Evolutionary conservation across 2,329 filamentous ascomycete species (phyloP).

Genomic region (Leptoxyphium fumago): DNA sequence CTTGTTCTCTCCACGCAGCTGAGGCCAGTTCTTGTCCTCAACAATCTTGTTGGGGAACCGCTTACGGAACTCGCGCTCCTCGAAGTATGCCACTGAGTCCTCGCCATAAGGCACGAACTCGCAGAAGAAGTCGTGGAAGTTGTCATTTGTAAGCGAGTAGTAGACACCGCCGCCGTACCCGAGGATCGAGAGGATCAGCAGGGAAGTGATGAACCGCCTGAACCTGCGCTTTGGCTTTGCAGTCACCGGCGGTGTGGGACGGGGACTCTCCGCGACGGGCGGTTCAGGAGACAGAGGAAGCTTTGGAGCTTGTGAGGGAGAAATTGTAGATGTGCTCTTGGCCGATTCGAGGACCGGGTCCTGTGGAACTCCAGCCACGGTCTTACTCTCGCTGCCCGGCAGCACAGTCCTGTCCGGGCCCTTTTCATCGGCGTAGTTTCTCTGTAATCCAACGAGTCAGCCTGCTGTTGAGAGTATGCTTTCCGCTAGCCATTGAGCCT

Average conservation of each 20-base stretch:
- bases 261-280: conserved; percentile 28
- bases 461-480: background rate
- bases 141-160: conserved; percentile 87
- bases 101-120: conserved; percentile 92
- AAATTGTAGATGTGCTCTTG: conserved; percentile 6
- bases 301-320: conserved; percentile 13
- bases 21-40: conserved; percentile 27
- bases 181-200: conserved; percentile 61
- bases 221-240: conserved; percentile 54
- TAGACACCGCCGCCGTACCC: conserved; percentile 81
- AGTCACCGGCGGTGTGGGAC: conserved; percentile 11
- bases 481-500: background rate
- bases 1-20: conserved; percentile 45
- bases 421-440: conserved; percentile 16
- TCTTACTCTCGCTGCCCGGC: conserved; percentile 17
- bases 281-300: conserved; percentile 15
- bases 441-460: conserved; percentile 8
- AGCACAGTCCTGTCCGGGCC: conserved; percentile 20
- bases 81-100: conserved; percentile 85
- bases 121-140: conserved; percentile 98
- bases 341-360: conserved; percentile 13
- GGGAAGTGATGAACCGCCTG: conserved; percentile 59
- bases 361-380: conserved; percentile 17
- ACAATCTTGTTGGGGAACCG: conserved; percentile 50
- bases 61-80: conserved; percentile 85